A percentile compares a stretch with the other conserved stretches of the same genome.
Evolutionary conservation across 1,139 yeast species (phyloP).

Genomic region (Kurtzmaniella natalensis): DNA sequence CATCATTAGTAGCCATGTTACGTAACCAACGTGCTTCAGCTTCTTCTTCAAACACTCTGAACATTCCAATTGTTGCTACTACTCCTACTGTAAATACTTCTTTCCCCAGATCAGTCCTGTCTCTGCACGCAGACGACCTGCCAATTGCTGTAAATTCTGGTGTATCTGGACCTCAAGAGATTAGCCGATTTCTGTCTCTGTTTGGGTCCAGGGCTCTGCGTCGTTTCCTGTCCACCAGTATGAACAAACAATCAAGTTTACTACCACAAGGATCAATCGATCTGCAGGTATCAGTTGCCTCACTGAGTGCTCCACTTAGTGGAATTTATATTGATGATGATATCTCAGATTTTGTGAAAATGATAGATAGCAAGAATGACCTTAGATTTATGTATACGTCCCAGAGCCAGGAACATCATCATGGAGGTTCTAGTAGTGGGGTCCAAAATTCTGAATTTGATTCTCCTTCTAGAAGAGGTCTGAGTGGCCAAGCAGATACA

Average conservation of each 20-base stretch:
- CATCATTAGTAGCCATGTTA: slow-evolving; percentile 50
- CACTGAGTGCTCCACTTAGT: slow-evolving; percentile 34
- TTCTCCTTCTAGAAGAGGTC: slow-evolving; percentile 9
- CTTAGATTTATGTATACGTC: slow-evolving; percentile 24
- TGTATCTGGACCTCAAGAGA: background rate
- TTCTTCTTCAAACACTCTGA: slow-evolving; percentile 27
- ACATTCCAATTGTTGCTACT: slow-evolving; percentile 22
- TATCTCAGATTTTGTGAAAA: slow-evolving; percentile 71
- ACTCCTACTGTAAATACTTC: slow-evolving; percentile 15
- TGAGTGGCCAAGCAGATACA: slow-evolving; percentile 20
- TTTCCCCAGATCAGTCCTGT: slow-evolving; percentile 37
- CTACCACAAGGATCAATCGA: slow-evolving; percentile 18
- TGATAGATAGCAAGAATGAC: slow-evolving; percentile 69
- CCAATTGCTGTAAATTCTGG: too few relatives aligned
- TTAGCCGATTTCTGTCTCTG: slow-evolving; percentile 48
- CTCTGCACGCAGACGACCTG: slow-evolving; percentile 29
- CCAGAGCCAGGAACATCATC: slow-evolving; percentile 11
- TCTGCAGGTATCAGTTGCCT: slow-evolving; percentile 31
- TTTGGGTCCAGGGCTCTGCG: slow-evolving; percentile 52
- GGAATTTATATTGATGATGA: slow-evolving; percentile 60
- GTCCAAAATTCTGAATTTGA: slow-evolving; percentile 8
- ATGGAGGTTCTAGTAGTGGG: slow-evolving; percentile 4
- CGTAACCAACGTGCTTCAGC: slow-evolving; percentile 43
- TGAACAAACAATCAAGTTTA: slow-evolving; percentile 20
- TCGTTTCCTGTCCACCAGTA: slow-evolving; percentile 36